Evolutionary conservation across 2,329 filamentous ascomycete species (phyloP), one percentile per base, ranked within the genome.

Genomic region (Tolypocladium amazonense): DNA sequence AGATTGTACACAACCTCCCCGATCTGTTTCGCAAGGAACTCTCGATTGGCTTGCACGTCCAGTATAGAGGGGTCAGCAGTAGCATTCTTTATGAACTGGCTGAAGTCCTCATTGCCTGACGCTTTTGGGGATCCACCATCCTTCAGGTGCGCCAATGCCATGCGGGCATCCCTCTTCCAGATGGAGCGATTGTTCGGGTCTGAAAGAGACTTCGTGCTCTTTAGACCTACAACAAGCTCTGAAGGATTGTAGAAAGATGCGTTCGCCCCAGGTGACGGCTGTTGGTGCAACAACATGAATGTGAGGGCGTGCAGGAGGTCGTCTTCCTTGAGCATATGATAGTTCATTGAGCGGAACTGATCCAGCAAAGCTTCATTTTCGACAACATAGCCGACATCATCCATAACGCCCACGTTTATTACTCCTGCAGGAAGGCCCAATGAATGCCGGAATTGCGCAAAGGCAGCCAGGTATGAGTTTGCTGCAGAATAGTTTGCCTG

Each of bases 401-500:
- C 55, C 41, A 56, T 39, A 5, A 37, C 38, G 64, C 62, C 58
- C 2, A 59, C 18, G n/a, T 56, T 39, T 20, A 59, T 15, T 14
- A 56, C 41, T 0, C 70, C 67, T 14, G 50, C 50, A 9, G 58
- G 58, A 12, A 62, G 56, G 1, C 56, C 58, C 18, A 33, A 6
- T 37, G 47, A 12, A 33, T 61, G 60, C 11, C 63, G 60, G 27
- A 61, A 60, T 33, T 59, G 56, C 30, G 65, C 67, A 20, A 75
- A 67, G 2, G 66, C 64, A 39, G 71, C 68, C 41, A 73, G 35
- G n/a, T 53, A 60, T 6, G 35, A 25, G 27, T 54, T 57, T 7
- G 67, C 73, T 1, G 72, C 68, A 3, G 67, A 63, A 57, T 77
- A 77, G 59, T 73, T 75, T 56, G 68, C 65, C 57, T 75, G 71